Evolutionary conservation across 1,284 basidiomycete species (phyloP).

Genomic region (Ceratobasidium sp.): DNA sequence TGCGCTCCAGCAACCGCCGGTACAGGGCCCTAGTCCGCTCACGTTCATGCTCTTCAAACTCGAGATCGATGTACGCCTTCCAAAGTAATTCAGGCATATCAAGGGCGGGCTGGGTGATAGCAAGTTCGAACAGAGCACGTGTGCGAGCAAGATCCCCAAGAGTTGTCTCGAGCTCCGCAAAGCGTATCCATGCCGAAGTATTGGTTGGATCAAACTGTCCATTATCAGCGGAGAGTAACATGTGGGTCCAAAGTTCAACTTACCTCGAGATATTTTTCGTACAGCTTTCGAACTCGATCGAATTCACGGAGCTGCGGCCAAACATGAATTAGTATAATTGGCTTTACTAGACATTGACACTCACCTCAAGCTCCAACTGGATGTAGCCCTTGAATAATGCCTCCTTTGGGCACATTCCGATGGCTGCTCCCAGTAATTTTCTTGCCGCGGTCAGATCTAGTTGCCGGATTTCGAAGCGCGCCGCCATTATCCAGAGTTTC

Average conservation of each 20-base stretch:
- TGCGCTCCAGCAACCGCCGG: constrained; percentile 85
- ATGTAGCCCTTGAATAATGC: constrained; percentile 94
- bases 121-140: constrained; percentile 95
- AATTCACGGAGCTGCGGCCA: constrained; percentile 71
- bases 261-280: constrained; percentile 94
- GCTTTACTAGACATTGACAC: too few species aligned
- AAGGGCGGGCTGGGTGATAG: constrained; percentile 85
- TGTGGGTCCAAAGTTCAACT: constrained; percentile 42
- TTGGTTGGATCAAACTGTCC: constrained; percentile 85
- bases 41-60: constrained; percentile 84
- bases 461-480: constrained; percentile 89
- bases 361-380: constrained; percentile 86
- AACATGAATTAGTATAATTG: too few species aligned
- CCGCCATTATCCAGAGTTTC: constrained; percentile 91
- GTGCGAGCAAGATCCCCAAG: constrained; percentile 92
- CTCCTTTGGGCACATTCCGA: constrained; percentile 97
- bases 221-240: constrained; percentile 6
- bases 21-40: constrained; percentile 86
- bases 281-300: constrained; percentile 89
- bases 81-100: constrained; percentile 99
- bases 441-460: constrained; percentile 85
- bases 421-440: constrained; percentile 87
- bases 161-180: constrained; percentile 92
- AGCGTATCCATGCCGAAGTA: constrained; percentile 95
- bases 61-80: constrained; percentile 98